These are phyloP conservation scores for Candida peoriensis DNA, from an alignment of 805 yeast genomes.

Conservation along the genomic window DNA sequence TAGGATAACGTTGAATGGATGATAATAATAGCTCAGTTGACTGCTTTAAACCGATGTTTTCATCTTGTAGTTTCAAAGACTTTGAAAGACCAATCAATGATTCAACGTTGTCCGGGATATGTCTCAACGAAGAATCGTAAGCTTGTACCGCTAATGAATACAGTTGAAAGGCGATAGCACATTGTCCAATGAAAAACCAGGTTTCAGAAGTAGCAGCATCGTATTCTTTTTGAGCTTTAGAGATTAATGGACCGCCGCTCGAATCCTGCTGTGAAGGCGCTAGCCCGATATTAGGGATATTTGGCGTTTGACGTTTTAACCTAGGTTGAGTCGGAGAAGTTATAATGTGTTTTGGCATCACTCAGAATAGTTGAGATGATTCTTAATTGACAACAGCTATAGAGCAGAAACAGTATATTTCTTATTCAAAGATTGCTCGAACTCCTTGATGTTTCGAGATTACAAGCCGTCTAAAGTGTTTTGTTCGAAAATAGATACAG, in stretches of 20 bases:
- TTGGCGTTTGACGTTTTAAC: conserved; percentile 14
- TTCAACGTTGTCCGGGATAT: conserved; percentile 20
- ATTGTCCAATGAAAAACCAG: conserved; percentile 20
- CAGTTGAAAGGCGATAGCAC: conserved; percentile 18
- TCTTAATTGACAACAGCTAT: too few relatives aligned
- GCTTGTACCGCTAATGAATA: conserved; percentile 17
- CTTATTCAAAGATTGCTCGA: too few relatives aligned
- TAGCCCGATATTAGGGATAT: conserved; percentile 2
- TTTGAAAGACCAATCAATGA: conserved; percentile 14
- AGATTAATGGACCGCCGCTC: conserved; percentile 1
- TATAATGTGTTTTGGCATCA: conserved; percentile 18
- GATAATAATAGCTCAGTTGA: conserved; percentile 16
- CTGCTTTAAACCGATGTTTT: conserved; percentile 11
- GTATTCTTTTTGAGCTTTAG: conserved; percentile 6
- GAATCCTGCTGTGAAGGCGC: background rate
- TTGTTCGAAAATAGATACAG: too few relatives aligned
- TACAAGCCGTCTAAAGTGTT: too few relatives aligned
- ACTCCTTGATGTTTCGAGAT: too few relatives aligned
- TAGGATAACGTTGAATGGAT: conserved; percentile 27
- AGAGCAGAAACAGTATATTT: too few relatives aligned
- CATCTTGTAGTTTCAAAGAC: conserved; percentile 14
- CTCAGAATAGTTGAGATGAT: too few relatives aligned
- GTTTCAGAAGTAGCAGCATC: conserved; percentile 14
- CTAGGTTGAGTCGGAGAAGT: conserved; percentile 13
- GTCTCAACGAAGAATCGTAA: conserved; percentile 19